Evolutionary conservation across 83 land plant species (phyloP), one percentile per base, ranked within the genome.

Genomic region (Picea mariana): DNA sequence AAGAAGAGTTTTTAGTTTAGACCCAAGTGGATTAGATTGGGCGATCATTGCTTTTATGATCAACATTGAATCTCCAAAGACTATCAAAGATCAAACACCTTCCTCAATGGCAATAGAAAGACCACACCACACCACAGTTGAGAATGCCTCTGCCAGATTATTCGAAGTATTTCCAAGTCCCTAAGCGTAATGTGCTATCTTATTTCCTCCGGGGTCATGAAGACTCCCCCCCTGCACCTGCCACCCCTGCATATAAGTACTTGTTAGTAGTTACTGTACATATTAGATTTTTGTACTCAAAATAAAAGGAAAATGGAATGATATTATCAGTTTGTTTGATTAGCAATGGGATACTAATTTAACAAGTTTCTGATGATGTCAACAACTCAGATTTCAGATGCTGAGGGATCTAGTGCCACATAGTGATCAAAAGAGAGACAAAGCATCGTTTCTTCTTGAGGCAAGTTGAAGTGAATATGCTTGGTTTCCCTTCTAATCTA

Each of bases 371-470:
- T 20, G 75, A 40, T n/a, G 79, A 20, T 75, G 21, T 42, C 40
- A 47, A 49, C 20, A 79, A 85, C 62, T 79, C 89, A 94, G 97
- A 84, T 95, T 95, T 84, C 97, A 95, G 84, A 90, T 88, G 77
- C 65, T 95, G 87, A 85, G 97, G 83, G 96, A 91, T 26, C 83
- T 95, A 8, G 88, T 95, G 80, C 97, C 97, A 34, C 84, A 95
- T 65, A 90, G 96, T 86, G 97, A 95, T 86, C 97, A 95, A 79
- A 95, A 95, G 83, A 90, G 97, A 83, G 97, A 95, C 78, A 95
- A 94, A 73, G 97, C 97, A n/a, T 95, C 97, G 5, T 93, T 95
- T 83, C 84, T 95, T n/a, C 81, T 91, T 47, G 97, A 95, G 94
- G 97, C 93, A 44, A 77, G 44, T 52, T 52, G 21, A 40, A 9